phyloP scores from a whole-genome alignment of 139 green algal species.

The Chlorella sp. region DNA sequence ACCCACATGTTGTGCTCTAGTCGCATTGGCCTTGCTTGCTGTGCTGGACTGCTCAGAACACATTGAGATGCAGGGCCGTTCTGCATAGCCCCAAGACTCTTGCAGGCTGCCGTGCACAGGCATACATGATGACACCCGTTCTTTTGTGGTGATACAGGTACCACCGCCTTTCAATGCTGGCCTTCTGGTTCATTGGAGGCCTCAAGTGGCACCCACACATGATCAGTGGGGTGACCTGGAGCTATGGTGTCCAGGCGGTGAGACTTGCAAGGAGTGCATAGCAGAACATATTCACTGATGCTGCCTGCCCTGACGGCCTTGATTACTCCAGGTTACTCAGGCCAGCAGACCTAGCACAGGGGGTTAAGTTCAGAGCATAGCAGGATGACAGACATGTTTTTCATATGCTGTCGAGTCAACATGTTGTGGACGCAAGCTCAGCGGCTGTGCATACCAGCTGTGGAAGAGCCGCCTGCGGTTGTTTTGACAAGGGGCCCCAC shows the following conservation, averaged over 20 bases:
- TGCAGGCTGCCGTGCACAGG: too few relatives aligned
- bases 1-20: too few relatives aligned
- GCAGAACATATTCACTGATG: neutral
- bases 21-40: too few relatives aligned
- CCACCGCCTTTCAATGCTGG: slow-evolving; percentile 1
- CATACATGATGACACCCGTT: too few relatives aligned
- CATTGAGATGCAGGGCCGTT: too few relatives aligned
- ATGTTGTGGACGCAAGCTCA: neutral
- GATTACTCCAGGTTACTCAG: too few relatives aligned
- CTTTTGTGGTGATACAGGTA: neutral
- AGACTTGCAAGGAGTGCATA: neutral
- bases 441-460: neutral
- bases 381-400: neutral
- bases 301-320: neutral
- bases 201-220: slow-evolving; percentile 2
- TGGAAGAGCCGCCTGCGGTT: too few relatives aligned
- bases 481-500: too few relatives aligned
- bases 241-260: slow-evolving; percentile 2
- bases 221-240: slow-evolving; percentile 4
- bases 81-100: too few relatives aligned
- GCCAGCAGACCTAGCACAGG: neutral
- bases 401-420: neutral
- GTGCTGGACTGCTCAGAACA: too few relatives aligned
- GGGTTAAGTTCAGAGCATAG: neutral
- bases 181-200: neutral